Evolutionary conservation across 768 basidiomycete species (phyloP), one percentile per base, ranked within the genome.

Genomic region (Pleurotus citrinopileatus): DNA sequence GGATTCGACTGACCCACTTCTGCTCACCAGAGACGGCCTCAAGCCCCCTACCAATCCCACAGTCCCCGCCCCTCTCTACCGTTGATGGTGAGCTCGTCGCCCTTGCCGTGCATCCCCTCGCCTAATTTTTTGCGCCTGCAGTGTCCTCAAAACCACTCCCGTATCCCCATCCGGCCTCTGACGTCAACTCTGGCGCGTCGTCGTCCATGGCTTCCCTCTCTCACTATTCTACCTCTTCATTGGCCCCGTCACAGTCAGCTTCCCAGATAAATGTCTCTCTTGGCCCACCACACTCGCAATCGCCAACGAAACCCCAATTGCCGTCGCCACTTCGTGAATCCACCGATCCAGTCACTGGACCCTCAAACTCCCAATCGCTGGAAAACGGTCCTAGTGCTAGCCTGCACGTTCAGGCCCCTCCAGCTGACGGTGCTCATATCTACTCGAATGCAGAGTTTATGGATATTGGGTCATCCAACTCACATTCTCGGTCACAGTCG

Each of bases 211-310:
- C 37, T 10, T 51, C 48, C 1, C 22, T 51, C 8, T 51, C 48
- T n/a, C 48, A 51, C n/a, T 51, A 51, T 19, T 51, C 48, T 10
- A 51, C 64, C 64, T 78, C 12, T 83, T 87, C 86, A 1, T 70
- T 89, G 57, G 79, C 82, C 0, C 87, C 87, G n/a, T 89, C 87
- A 4, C 88, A 89, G 57, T 88, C 86, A 2, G 85, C 85, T 2
- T 89, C 88, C 15, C 86, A 90, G 67, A 73, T 77, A 46, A 68
- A 69, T 42, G 54, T 63, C 54, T n/a, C 60, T 48, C 2, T 29
- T 59, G 5, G 9, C 45, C 55, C 20, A 51, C 55, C 29, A 26
- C 50, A 38, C 34, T 58, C 44, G 46, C 53, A 55, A 5, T 2
- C 9, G 20, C 27, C 27, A 3, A 26, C 19, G 15, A 40, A 40